phyloP scores from a whole-genome alignment of 345 rosid species.

The Citrus inodora region DNA sequence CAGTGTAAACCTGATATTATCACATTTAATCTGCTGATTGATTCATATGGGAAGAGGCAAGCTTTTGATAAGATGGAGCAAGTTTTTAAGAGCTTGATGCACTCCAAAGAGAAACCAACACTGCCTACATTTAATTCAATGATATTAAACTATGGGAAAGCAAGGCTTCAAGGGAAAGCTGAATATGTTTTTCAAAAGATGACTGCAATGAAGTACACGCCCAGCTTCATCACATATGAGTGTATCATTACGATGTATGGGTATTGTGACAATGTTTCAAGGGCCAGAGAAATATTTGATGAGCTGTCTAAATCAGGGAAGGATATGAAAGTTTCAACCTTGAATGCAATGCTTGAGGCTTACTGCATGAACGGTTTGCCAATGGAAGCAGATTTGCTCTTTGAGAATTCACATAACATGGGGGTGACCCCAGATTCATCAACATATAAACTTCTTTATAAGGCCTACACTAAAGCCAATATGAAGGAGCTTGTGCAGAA shows the following conservation, averaged over 20 bases:
- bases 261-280: constrained; percentile 59
- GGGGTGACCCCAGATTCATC: constrained; percentile 56
- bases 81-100: constrained; percentile 71
- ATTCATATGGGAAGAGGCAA: constrained; percentile 80
- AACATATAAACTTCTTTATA: constrained; percentile 83
- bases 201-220: constrained; percentile 62
- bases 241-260: constrained; percentile 82
- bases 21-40: constrained; percentile 78
- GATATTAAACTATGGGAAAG: constrained; percentile 87
- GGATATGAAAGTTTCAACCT: constrained; percentile 58
- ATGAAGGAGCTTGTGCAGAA: constrained; percentile 67
- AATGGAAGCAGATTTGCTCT: constrained; percentile 66
- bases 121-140: constrained; percentile 84
- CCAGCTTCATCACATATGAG: constrained; percentile 75
- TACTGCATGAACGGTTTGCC: constrained; percentile 73
- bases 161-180: constrained; percentile 68
- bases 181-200: constrained; percentile 58
- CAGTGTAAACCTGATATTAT: constrained; percentile 79
- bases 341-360: constrained; percentile 81
- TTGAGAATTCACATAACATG: constrained; percentile 33
- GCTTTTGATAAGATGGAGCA: constrained; percentile 95
- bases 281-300: constrained; percentile 71
- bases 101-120: constrained; percentile 79
- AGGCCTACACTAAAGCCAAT: constrained; percentile 71
- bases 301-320: constrained; percentile 48